Evolutionary conservation across 2,329 filamentous ascomycete species (phyloP).

Genomic region (Cladosporium velox): DNA sequence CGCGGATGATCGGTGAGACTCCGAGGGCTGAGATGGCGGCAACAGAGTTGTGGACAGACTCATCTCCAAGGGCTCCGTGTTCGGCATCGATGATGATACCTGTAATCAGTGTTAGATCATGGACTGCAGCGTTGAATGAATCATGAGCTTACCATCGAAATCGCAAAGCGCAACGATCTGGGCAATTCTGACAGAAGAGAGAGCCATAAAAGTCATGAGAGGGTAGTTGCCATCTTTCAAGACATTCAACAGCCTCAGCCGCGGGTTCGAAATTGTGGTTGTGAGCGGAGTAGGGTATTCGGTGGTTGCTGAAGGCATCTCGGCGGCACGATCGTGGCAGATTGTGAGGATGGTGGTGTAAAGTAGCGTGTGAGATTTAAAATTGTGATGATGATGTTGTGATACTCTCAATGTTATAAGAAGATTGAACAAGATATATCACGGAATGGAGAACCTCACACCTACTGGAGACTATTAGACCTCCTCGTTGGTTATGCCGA

Average conservation of each 20-base stretch:
- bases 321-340: neutral
- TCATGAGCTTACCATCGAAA: conserved; percentile 52
- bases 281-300: conserved; percentile 19
- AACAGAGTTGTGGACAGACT: conserved; percentile 57
- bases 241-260: conserved; percentile 48
- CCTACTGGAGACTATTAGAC: neutral
- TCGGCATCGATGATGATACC: conserved; percentile 62
- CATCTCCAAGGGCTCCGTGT: conserved; percentile 58
- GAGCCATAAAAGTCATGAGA: conserved; percentile 44
- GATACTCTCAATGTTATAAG: too few species aligned
- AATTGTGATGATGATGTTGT: neutral
- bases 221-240: conserved; percentile 44
- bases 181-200: conserved; percentile 51
- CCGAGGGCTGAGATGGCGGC: conserved; percentile 45
- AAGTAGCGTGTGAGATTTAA: neutral
- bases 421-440: neutral
- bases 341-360: neutral
- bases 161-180: conserved; percentile 62
- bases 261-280: conserved; percentile 41
- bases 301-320: conserved; percentile 9
- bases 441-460: neutral
- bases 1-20: conserved; percentile 46
- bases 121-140: too few species aligned
- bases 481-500: neutral
- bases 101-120: neutral